Conservation (phyloP, 164 flowering plant genomes). For the Umbellularia californica region DNA sequence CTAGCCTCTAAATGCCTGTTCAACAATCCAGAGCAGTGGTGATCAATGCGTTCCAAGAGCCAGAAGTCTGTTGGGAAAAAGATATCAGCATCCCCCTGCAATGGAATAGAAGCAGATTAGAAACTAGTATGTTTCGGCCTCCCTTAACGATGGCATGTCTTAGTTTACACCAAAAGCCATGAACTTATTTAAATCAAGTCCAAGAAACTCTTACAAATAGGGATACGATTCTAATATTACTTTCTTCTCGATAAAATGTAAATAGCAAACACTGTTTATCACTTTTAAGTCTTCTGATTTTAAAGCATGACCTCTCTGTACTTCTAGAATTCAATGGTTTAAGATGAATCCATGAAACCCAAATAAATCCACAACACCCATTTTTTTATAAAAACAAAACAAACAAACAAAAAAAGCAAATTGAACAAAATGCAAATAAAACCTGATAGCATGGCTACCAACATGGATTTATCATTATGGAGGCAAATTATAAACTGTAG, state of each 20-base stretch:
- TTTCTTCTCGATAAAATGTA: too few relatives aligned
- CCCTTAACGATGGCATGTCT: neutral
- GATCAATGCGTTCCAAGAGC: constrained; percentile 88
- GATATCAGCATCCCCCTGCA: constrained; percentile 97
- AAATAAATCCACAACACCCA: neutral
- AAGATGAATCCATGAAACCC: neutral
- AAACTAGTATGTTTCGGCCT: neutral
- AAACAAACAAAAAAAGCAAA: neutral
- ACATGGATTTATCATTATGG: neutral
- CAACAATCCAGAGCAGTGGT: constrained; percentile 77
- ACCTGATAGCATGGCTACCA: neutral
- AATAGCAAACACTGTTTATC: too few relatives aligned
- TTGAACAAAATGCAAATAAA: neutral
- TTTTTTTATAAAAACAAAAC: neutral
- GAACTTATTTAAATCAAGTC: too few relatives aligned
- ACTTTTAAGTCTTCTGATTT: too few relatives aligned
- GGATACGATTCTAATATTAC: too few relatives aligned
- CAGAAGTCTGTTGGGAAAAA: constrained; percentile 96
- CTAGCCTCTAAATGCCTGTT: constrained; percentile 27
- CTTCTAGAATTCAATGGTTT: neutral
- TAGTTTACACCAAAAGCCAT: neutral
- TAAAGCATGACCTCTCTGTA: too few relatives aligned
- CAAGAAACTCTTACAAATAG: too few relatives aligned
- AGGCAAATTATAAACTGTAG: neutral
- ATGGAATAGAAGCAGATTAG: constrained; percentile 1